Conservation (phyloP, 2,329 filamentous ascomycete genomes). For the Botryotinia calthae region DNA sequence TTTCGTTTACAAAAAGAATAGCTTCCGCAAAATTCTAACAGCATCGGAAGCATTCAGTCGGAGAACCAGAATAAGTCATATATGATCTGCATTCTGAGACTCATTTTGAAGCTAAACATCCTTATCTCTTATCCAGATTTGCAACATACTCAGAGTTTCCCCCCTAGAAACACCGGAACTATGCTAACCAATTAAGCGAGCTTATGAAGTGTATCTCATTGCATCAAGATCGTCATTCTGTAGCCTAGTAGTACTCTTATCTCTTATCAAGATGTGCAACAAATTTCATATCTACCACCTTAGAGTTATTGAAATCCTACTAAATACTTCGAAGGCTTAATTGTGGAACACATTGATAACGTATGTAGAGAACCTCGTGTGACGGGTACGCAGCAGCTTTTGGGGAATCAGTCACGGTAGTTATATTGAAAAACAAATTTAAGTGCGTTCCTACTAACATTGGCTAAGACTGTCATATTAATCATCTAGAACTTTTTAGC, state of each 20-base stretch:
- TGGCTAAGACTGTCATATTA: fast-evolving
- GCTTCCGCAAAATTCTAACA: background rate
- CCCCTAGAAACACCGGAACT: background rate
- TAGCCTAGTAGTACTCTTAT: background rate
- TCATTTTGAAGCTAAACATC: background rate
- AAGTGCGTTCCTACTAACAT: background rate
- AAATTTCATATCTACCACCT: background rate
- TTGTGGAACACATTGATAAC: background rate
- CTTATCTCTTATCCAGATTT: background rate
- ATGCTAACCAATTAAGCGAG: background rate
- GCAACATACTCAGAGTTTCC: background rate
- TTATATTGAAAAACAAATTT: background rate
- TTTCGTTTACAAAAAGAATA: background rate
- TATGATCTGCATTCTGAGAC: background rate
- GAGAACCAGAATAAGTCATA: background rate
- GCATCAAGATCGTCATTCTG: background rate
- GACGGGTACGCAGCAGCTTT: background rate
- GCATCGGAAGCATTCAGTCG: background rate
- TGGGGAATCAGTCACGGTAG: background rate
- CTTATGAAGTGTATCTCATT: background rate
- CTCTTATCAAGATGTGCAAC: background rate
- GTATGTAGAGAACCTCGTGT: background rate
- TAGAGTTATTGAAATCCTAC: background rate
- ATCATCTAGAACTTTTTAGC: background rate
- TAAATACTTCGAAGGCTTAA: too few species aligned